phyloP scores from a whole-genome alignment of 495 filamentous ascomycete species.

The Daldinia childiae region DNA sequence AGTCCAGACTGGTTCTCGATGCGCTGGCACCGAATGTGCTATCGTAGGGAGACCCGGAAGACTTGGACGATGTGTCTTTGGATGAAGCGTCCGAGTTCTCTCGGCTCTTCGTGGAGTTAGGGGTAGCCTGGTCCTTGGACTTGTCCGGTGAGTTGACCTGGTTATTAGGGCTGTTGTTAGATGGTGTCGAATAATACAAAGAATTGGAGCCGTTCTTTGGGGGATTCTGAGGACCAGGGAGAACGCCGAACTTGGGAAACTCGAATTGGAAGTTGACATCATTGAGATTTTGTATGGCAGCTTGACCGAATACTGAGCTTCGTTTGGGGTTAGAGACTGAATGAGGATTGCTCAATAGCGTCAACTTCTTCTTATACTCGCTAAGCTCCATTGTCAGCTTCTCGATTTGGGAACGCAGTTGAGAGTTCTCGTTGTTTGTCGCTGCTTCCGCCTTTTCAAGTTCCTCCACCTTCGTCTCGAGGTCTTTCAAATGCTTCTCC shows the following conservation, averaged over 20 bases:
- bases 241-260: constrained; percentile 87
- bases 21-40: constrained; percentile 51
- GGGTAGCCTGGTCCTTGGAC: constrained; percentile 44
- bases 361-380: constrained; percentile 88
- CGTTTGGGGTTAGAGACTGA: constrained; percentile 21
- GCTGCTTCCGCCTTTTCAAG: constrained; percentile 87
- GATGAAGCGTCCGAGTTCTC: constrained; percentile 44
- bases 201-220: constrained; percentile 54
- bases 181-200: constrained; percentile 40
- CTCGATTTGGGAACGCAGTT: constrained; percentile 86
- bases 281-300: constrained; percentile 70
- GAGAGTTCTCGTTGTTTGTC: constrained; percentile 84
- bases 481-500: constrained; percentile 94
- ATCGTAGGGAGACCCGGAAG: constrained; percentile 49
- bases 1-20: constrained; percentile 70
- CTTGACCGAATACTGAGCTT: constrained; percentile 49
- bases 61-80: constrained; percentile 50
- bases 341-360: constrained; percentile 57
- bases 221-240: constrained; percentile 71
- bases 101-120: constrained; percentile 41
- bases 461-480: constrained; percentile 93
- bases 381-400: constrained; percentile 84
- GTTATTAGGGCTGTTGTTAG: constrained; percentile 38
- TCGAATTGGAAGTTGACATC: constrained; percentile 89
- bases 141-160: constrained; percentile 48